Evolutionary conservation across 2,329 filamentous ascomycete genomes (phyloP), one percentile per base, ranked within the genome.

Genomic region (Arthrobotrys pseudoclavata): DNA sequence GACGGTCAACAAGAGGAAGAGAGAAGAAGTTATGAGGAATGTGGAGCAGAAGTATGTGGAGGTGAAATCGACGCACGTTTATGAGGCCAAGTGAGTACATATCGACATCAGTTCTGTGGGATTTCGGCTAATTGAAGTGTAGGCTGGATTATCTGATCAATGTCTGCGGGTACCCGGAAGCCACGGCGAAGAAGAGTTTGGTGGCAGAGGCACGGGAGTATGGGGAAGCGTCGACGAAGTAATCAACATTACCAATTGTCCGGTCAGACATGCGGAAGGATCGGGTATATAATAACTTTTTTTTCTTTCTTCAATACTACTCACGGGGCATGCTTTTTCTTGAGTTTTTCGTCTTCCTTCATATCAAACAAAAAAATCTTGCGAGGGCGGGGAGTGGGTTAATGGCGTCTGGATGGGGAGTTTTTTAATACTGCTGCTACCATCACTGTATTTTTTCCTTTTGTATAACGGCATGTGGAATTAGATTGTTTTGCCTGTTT

Each of bases 31-130:
- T 15, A 93, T 91, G 90, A 91, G 92, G 81, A 87, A 89, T 81
- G 92, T 91, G 82, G 90, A 93, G 83, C 87, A 91, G 80, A 88
- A 89, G 79, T 95, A 96, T 84, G 89, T 92, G 81, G 88, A 89
- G 77, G 87, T 93, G 82, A 91, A 90, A 84, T 87, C 88, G 82
- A 87, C 88, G 82, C 88, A 94, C 82, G 88, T 89, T 52, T 87
- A 86, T 63, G 90, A 91, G 81, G 92, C 93, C 81, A 95, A 92
- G 94, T 97, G 85, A 88, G 91, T 88, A 57, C 64, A 48, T 61
- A 50, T 55, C 52, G 7, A 34, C 69, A 29, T 64, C 29, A 13
- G 22, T 40, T 45, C 40, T 20, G 53, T 71, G 15, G 13, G 18
- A 20, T 52, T 24, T 1, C 9, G 34, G 40, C 48, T 75, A 75